Conservation (phyloP, 345 rosid species). For the Eucalyptus microcorys region DNA sequence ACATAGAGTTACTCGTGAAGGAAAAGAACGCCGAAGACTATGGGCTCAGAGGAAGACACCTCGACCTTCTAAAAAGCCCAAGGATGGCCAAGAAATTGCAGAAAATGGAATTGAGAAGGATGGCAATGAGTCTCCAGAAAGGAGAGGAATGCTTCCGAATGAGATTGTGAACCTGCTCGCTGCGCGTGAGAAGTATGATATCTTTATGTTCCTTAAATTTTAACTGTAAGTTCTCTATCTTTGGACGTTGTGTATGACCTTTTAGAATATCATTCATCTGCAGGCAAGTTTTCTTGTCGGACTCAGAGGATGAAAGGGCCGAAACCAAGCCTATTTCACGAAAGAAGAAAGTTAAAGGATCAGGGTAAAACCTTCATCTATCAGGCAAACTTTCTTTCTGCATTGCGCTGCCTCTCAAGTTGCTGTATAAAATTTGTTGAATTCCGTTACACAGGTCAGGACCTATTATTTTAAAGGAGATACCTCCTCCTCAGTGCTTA, state of each 20-base stretch:
- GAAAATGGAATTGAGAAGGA: slow-evolving; percentile 20
- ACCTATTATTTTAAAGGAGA: slow-evolving; percentile 59
- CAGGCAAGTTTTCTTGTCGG: slow-evolving; percentile 53
- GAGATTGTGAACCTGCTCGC: slow-evolving; percentile 72
- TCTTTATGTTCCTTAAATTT: not conserved
- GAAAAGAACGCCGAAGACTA: slow-evolving; percentile 58
- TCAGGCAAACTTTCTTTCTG: not conserved
- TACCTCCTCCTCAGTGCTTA: slow-evolving; percentile 61
- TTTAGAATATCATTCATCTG: not conserved
- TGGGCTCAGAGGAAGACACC: slow-evolving; percentile 64
- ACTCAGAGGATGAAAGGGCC: slow-evolving; percentile 46
- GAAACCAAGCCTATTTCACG: slow-evolving; percentile 9
- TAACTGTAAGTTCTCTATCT: not conserved
- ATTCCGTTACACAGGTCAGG: slow-evolving; percentile 30
- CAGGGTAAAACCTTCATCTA: slow-evolving; percentile 37
- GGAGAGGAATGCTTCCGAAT: slow-evolving; percentile 67
- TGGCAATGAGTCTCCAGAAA: slow-evolving; percentile 9
- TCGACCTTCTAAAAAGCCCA: slow-evolving; percentile 7
- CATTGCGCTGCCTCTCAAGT: not conserved
- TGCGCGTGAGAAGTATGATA: slow-evolving; percentile 59
- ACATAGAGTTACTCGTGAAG: slow-evolving; percentile 44
- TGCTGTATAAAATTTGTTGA: not conserved
- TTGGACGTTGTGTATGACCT: not conserved
- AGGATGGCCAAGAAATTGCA: slow-evolving; percentile 8
- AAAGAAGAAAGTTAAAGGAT: slow-evolving; percentile 53